phyloP scores from a whole-genome alignment of 306 rosid genomes.

The Dryas drummondii region DNA sequence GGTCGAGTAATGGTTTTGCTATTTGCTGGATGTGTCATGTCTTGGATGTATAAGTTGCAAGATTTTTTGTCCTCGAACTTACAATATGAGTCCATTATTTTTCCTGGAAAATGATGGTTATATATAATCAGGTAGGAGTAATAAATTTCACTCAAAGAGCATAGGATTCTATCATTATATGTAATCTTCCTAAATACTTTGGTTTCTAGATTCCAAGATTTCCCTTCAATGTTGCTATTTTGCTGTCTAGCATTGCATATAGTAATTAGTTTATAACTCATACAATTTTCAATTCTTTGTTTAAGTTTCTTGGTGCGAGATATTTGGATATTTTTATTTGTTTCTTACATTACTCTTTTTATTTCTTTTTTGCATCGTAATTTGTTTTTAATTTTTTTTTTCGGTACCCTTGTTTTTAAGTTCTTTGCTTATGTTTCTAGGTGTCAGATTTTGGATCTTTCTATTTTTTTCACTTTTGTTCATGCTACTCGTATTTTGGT shows the following conservation, averaged over 20 bases:
- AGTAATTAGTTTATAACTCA: not conserved
- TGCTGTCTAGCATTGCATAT: not conserved
- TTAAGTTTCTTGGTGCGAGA: too few relatives aligned
- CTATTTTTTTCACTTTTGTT: not conserved
- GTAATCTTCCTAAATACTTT: not conserved
- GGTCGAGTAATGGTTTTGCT: not conserved
- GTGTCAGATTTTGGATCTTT: not conserved
- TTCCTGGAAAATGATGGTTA: not conserved
- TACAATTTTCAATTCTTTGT: not conserved
- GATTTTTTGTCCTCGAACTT: not conserved
- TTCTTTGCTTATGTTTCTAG: not conserved
- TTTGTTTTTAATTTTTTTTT: not conserved
- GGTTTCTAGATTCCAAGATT: not conserved
- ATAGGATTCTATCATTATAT: not conserved
- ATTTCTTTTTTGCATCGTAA: not conserved
- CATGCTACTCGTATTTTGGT: not conserved
- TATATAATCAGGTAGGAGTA: not conserved
- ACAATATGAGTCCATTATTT: not conserved
- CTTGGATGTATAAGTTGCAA: not conserved
- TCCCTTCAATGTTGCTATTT: not conserved
- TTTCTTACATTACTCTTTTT: too few relatives aligned
- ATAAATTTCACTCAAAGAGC: not conserved
- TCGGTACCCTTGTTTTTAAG: not conserved
- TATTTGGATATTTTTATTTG: too few relatives aligned
- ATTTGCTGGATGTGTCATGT: not conserved